These are phyloP conservation scores for Lipomyces mesembrius DNA, from an alignment of 805 yeast species.

Conservation along the genomic window DNA sequence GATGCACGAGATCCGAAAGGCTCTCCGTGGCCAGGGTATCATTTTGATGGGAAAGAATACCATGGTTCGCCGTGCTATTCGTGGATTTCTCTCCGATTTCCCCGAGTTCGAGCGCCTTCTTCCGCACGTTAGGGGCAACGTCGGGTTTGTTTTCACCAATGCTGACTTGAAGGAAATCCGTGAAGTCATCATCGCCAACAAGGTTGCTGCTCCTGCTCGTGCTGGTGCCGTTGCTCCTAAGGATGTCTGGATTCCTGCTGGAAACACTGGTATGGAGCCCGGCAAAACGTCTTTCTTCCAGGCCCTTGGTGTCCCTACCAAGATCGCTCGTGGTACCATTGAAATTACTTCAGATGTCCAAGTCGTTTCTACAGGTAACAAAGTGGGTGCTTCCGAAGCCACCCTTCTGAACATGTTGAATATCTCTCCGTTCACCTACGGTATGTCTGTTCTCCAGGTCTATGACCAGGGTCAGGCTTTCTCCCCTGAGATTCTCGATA, in stretches of 20 bases:
- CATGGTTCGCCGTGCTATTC: slow-evolving; percentile 99
- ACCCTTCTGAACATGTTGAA: slow-evolving; percentile 97
- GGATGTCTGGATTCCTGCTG: slow-evolving; percentile 97
- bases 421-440: slow-evolving; percentile 99
- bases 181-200: slow-evolving; percentile 85
- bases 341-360: slow-evolving; percentile 97
- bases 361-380: slow-evolving; percentile 82
- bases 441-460: slow-evolving; percentile 95
- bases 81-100: slow-evolving; percentile 90
- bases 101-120: slow-evolving; percentile 95
- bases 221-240: slow-evolving; percentile 99
- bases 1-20: slow-evolving; percentile 98
- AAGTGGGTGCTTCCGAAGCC: slow-evolving; percentile 99
- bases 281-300: slow-evolving; percentile 99
- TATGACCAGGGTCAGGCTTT: slow-evolving; percentile 98
- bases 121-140: slow-evolving; percentile 96
- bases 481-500: slow-evolving; percentile 96
- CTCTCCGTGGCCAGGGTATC: slow-evolving; percentile 92
- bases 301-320: slow-evolving; percentile 99
- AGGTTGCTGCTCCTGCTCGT: slow-evolving; percentile 99
- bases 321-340: slow-evolving; percentile 99
- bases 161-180: slow-evolving; percentile 88
- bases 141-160: slow-evolving; percentile 99
- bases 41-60: slow-evolving; percentile 99
- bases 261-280: slow-evolving; percentile 99